Conservation (phyloP, 2,329 filamentous ascomycete genomes). For the Stagonosporopsis rhizophila region DNA sequence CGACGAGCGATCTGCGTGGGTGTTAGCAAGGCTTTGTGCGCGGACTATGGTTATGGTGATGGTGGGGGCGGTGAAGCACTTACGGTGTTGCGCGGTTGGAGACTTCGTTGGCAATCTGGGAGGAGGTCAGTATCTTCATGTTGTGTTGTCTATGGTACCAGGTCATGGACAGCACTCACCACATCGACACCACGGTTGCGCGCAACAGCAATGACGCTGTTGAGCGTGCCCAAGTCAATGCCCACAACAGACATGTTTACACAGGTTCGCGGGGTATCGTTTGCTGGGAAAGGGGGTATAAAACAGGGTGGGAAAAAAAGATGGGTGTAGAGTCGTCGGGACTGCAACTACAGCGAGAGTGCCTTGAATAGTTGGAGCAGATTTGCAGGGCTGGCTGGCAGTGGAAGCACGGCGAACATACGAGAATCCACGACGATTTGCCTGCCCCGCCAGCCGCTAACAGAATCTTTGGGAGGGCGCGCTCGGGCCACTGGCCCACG, state of each 20-base stretch:
- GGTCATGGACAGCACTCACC: slow-evolving; percentile 65
- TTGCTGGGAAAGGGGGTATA: slow-evolving; percentile 17
- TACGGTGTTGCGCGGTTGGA: slow-evolving; percentile 98
- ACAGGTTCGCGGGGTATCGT: slow-evolving; percentile 40
- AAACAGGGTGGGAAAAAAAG: slow-evolving; percentile 19
- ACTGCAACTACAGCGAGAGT: slow-evolving; percentile 13
- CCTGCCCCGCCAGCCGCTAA: slow-evolving; percentile 11
- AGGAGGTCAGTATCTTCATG: slow-evolving; percentile 40
- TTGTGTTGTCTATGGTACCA: not conserved
- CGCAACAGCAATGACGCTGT: slow-evolving; percentile 96
- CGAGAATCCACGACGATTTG: slow-evolving; percentile 10
- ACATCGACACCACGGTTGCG: slow-evolving; percentile 99
- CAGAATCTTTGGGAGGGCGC: slow-evolving; percentile 8
- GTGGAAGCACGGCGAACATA: slow-evolving; percentile 15
- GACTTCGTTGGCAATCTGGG: slow-evolving; percentile 95
- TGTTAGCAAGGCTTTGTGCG: slow-evolving; percentile 19
- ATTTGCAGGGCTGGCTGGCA: slow-evolving; percentile 20
- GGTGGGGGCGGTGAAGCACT: slow-evolving; percentile 54
- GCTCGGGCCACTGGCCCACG: slow-evolving; percentile 7
- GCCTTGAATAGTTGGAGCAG: slow-evolving; percentile 14
- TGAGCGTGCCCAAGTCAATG: slow-evolving; percentile 94
- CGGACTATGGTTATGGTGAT: too few species aligned
- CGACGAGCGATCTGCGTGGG: slow-evolving; percentile 75
- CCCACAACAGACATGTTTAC: slow-evolving; percentile 70
- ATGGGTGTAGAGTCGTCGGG: slow-evolving; percentile 13